Conservation (phyloP, 495 filamentous ascomycete genomes). For the Aspergillus sclerotioniger region DNA sequence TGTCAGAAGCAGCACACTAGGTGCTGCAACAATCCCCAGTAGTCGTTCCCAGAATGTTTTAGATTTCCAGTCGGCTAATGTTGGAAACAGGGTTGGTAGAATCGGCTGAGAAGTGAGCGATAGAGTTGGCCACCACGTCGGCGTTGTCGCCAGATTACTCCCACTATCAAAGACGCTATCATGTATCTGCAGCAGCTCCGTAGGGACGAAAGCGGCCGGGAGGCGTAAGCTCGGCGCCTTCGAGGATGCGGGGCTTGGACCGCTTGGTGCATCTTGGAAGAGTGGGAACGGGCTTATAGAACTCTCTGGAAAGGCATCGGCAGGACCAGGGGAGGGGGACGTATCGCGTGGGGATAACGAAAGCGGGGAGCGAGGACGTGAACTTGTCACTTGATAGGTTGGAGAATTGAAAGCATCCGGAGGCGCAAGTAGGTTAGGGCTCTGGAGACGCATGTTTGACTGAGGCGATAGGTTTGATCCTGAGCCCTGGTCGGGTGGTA, state of each 20-base stretch:
- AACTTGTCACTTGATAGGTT: slow-evolving; percentile 30
- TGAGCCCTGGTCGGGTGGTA: slow-evolving; percentile 22
- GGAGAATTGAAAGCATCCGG: slow-evolving; percentile 34
- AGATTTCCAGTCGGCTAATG: slow-evolving; percentile 71
- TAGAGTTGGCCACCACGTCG: slow-evolving; percentile 70
- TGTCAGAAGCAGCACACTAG: slow-evolving; percentile 86
- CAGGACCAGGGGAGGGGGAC: slow-evolving; percentile 7
- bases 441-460: slow-evolving; percentile 17
- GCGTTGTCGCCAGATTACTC: slow-evolving; percentile 8
- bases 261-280: slow-evolving; percentile 43
- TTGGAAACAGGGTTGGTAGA: slow-evolving; percentile 79
- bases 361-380: slow-evolving; percentile 27
- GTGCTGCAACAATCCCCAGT: slow-evolving; percentile 75
- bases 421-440: slow-evolving; percentile 36
- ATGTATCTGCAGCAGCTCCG: slow-evolving; percentile 39
- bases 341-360: slow-evolving; percentile 36
- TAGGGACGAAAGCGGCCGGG: slow-evolving; percentile 50
- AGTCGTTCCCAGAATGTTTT: slow-evolving; percentile 76
- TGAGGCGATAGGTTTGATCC: slow-evolving; percentile 34
- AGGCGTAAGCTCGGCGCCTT: slow-evolving; percentile 54
- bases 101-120: slow-evolving; percentile 68
- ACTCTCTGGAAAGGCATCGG: slow-evolving; percentile 21
- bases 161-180: slow-evolving; percentile 26
- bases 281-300: slow-evolving; percentile 50
- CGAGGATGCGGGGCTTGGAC: slow-evolving; percentile 38